Base-by-base conservation (phyloP, 1,139 yeast genomes). In the Magnusiomyces magnusii region DNA sequence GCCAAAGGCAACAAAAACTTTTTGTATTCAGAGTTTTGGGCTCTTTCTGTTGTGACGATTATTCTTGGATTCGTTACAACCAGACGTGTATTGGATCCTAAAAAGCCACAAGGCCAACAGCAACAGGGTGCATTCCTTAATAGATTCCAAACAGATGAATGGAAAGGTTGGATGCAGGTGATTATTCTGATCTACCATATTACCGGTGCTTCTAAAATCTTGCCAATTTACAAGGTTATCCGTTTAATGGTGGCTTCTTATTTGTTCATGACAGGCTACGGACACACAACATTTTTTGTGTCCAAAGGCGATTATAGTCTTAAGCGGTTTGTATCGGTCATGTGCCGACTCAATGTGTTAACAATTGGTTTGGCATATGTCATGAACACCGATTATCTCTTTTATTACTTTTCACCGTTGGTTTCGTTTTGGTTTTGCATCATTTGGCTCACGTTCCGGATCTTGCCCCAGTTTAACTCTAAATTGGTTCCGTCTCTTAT, bases 161-260 rank as follows among this genome's bases (percentile, higher is more conserved):
- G 69, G 69, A 66, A 66, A 54, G 69, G 69, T 7, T 66, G 69
- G 69, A 66, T 66, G 68, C 69, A 66, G 59, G 56, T 66, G 50
- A 59, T 63, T 47, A 64, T 66, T 57, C 58, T 66, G 51, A 63
- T 66, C 41, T 66, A 66, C 58, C 69, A 66, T 54, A 66, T 66
- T 56, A 65, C 67, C 15, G 68, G 69, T 1, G 69, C 63, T 27
- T 66, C 68, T 9, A 63, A 61, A 56, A 57, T 63, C 15, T 56
- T 66, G 28, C 62, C 67, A n/a, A 66, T 66, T 39, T 66, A 66
- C 63, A 66, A 66, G 59, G 56, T 58, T 27, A 63, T 66, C 28
- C 62, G 69, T 3, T 63, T 66, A 24, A 56, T 63, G 63, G 69
- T 66, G 21, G 68, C 68, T 27, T 63, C 68, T 9, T 66, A 66